Percentiles rank a stretch among this genome's conserved stretches.
Conservation (phyloP, 2,329 filamentous ascomycete genomes). For the Monilinia aucupariae region DNA sequence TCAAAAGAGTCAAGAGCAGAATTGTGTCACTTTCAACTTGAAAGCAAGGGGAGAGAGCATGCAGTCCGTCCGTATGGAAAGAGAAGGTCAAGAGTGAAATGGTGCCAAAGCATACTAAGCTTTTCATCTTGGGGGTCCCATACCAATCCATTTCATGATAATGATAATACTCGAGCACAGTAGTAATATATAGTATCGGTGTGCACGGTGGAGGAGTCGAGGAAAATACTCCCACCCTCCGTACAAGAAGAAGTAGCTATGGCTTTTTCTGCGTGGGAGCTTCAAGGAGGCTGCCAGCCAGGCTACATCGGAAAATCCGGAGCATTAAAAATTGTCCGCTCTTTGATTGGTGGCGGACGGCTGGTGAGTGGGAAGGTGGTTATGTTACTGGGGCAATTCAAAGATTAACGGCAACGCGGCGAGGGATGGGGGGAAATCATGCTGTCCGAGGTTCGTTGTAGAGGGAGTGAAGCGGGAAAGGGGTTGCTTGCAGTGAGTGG, state of each 20-base stretch:
- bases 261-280: not conserved
- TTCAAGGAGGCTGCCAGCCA: not conserved
- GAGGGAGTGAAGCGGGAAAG: too few relatives aligned
- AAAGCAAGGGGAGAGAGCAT: not conserved
- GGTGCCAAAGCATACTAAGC: not conserved
- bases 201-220: too few relatives aligned
- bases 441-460: not conserved
- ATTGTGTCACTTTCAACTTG: not conserved
- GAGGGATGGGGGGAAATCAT: not conserved
- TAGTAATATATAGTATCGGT: slow-evolving; percentile 5
- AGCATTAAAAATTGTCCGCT: not conserved
- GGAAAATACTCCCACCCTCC: too few relatives aligned
- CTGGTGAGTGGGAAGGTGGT: too few relatives aligned
- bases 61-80: not conserved
- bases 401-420: too few relatives aligned
- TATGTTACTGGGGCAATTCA: not conserved
- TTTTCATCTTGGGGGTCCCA: not conserved
- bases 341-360: not conserved
- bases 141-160: too few relatives aligned
- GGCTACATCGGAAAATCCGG: not conserved
- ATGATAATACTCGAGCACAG: too few relatives aligned
- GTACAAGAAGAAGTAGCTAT: too few relatives aligned
- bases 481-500: too few relatives aligned
- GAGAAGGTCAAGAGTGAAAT: not conserved
- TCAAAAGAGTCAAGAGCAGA: too few relatives aligned